These are phyloP conservation scores for Zygotorulaspora sp. DNA, from an alignment of 805 yeast species.

Conservation along the genomic window DNA sequence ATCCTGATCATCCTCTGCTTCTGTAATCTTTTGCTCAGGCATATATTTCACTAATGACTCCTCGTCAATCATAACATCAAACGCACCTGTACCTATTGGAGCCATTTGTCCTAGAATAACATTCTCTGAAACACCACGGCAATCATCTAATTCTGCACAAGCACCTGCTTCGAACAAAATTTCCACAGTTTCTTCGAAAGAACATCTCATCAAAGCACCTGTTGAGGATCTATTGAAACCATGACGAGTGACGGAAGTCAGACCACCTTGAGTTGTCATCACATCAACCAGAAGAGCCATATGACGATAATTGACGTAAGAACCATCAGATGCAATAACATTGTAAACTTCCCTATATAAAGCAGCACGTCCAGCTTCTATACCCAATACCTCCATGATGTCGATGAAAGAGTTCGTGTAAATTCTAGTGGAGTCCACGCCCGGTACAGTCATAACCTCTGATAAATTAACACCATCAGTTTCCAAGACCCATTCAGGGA, in stretches of 20 bases:
- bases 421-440: constrained; percentile 85
- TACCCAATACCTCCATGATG: constrained; percentile 90
- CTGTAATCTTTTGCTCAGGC: constrained; percentile 41
- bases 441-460: constrained; percentile 91
- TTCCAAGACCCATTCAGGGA: constrained; percentile 97
- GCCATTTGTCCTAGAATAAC: constrained; percentile 98
- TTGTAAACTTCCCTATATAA: constrained; percentile 90
- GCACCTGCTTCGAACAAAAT: constrained; percentile 97
- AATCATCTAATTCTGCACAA: constrained; percentile 94
- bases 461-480: constrained; percentile 97
- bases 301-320: constrained; percentile 97
- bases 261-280: constrained; percentile 97
- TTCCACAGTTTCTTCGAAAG: constrained; percentile 98
- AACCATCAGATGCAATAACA: constrained; percentile 99
- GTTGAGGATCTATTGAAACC: constrained; percentile 98
- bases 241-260: constrained; percentile 98
- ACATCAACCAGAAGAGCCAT: constrained; percentile 96
- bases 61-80: constrained; percentile 93
- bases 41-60: constrained; percentile 58
- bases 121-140: constrained; percentile 97
- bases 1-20: constrained; percentile 45
- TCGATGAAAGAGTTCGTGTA: constrained; percentile 97
- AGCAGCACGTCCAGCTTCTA: constrained; percentile 96
- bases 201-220: constrained; percentile 98
- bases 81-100: constrained; percentile 97